These are phyloP conservation scores for Lithocarpus polystachyus DNA, from an alignment of 306 rosid species.

Conservation along the genomic window DNA sequence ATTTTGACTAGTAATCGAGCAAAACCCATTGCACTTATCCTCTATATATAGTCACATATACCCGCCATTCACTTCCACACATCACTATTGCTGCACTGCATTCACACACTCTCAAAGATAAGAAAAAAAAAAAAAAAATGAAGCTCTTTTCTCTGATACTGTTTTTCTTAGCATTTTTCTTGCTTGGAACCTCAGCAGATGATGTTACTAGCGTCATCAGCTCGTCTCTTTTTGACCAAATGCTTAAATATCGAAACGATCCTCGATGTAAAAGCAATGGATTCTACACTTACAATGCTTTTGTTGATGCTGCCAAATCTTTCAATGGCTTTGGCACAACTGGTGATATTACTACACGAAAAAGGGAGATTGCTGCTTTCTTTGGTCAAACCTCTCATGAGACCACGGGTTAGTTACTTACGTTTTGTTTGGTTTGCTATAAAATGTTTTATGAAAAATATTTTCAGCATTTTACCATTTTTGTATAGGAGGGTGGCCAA, in stretches of 20 bases:
- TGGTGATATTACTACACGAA: constrained; percentile 31
- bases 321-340: constrained; percentile 42
- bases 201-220: constrained; percentile 30
- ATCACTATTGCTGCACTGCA: neutral
- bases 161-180: neutral
- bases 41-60: no score
- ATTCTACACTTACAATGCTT: constrained; percentile 56
- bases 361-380: constrained; percentile 53
- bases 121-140: neutral
- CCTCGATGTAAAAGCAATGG: constrained; percentile 28
- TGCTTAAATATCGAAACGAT: constrained; percentile 50
- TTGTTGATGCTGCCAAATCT: constrained; percentile 47
- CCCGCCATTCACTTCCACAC: neutral
- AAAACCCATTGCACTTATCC: constrained; percentile 18
- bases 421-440: no score
- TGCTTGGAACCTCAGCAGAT: neutral
- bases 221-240: constrained; percentile 28
- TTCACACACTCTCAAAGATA: neutral
- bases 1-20: no score
- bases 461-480: no score
- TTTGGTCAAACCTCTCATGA: constrained; percentile 52
- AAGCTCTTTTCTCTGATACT: neutral
- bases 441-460: no score
- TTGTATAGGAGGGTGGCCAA: constrained; percentile 11
- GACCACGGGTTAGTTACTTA: constrained; percentile 32